Conservation (phyloP, 306 rosid genomes). For the Vigna radiata region DNA sequence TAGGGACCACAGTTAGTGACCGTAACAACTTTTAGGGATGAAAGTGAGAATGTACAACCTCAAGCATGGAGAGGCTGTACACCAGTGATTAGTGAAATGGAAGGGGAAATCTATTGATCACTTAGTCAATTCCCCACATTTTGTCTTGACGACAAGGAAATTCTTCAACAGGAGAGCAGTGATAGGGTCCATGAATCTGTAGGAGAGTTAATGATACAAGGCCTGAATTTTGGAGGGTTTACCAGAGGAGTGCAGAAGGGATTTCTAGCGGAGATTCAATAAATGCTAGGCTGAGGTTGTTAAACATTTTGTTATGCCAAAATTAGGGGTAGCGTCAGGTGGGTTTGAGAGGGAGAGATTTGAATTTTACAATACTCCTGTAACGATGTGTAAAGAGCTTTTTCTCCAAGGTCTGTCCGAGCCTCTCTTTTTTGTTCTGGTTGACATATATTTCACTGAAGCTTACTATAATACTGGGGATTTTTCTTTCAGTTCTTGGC, state of each 20-base stretch:
- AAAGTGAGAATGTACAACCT: background rate
- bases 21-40: background rate
- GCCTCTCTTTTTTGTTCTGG: background rate
- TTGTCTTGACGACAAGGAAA: background rate
- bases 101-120: background rate
- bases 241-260: background rate
- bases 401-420: background rate
- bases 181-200: background rate
- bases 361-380: no score
- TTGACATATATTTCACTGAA: no score
- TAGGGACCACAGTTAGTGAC: background rate
- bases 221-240: background rate
- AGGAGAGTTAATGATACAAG: background rate
- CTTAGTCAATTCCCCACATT: background rate
- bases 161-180: background rate
- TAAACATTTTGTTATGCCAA: background rate
- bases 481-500: background rate
- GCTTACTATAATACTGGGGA: background rate
- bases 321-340: background rate
- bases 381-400: background rate
- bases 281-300: background rate
- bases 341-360: background rate
- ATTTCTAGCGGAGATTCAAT: background rate
- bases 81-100: background rate
- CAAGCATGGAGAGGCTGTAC: conserved; percentile 1